phyloP scores from a whole-genome alignment of 2,329 filamentous ascomycete genomes.

The Allantophomopsis lycopodina region DNA sequence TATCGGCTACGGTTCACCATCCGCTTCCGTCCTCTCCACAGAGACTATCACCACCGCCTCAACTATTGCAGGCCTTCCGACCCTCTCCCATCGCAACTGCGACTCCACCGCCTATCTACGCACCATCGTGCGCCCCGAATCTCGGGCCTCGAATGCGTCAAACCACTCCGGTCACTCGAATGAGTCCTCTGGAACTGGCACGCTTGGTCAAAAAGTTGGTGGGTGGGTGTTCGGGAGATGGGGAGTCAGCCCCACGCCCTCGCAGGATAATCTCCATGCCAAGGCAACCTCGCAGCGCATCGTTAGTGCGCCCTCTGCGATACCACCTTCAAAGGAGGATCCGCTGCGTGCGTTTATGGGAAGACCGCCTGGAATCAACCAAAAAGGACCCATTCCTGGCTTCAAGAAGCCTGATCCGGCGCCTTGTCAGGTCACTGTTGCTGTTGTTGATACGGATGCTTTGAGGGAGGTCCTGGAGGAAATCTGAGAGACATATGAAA shows the following conservation, averaged over 20 bases:
- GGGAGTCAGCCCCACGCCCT: constrained; percentile 36
- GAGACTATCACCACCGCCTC: constrained; percentile 37
- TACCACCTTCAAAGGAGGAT: constrained; percentile 11
- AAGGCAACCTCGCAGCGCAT: constrained; percentile 6
- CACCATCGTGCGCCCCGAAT: constrained; percentile 27
- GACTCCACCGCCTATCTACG: constrained; percentile 40
- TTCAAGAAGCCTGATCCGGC: constrained; percentile 35
- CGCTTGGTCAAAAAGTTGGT: constrained; percentile 39
- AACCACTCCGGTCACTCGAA: background rate
- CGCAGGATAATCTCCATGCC: constrained; percentile 7
- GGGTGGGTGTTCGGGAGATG: constrained; percentile 53
- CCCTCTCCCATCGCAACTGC: constrained; percentile 29
- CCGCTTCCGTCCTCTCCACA: constrained; percentile 27
- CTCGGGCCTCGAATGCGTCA: constrained; percentile 10
- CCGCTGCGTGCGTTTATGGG: constrained; percentile 21
- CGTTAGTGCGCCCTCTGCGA: constrained; percentile 15
- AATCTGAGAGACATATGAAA: no score
- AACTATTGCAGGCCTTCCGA: constrained; percentile 44
- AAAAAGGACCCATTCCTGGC: constrained; percentile 60
- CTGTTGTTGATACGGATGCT: constrained; percentile 15
- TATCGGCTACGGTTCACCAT: constrained; percentile 26
- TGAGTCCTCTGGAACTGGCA: constrained; percentile 7
- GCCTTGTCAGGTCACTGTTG: constrained; percentile 15
- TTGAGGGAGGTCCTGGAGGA: constrained; percentile 9
- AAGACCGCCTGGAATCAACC: constrained; percentile 63